Conservation (phyloP, 2,329 filamentous ascomycete species). For the Phaeophleospora eucalypticola region DNA sequence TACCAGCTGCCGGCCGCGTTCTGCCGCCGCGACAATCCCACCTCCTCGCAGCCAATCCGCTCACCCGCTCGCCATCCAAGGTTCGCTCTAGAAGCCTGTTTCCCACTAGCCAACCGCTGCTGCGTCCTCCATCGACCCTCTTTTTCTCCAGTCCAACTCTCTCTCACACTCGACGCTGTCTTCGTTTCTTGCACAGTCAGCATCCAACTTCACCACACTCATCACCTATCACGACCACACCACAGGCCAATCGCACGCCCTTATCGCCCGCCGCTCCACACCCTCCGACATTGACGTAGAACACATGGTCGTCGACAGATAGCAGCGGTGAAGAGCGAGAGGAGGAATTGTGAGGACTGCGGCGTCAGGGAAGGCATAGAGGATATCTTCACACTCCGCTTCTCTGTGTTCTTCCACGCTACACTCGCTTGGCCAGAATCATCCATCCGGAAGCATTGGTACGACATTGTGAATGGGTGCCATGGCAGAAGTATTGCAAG, state of each 20-base stretch:
- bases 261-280: background rate
- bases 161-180: constrained; percentile 1
- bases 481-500: constrained; percentile 44
- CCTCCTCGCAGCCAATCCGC: background rate
- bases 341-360: background rate
- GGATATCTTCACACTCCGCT: too few species aligned
- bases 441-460: constrained; percentile 12
- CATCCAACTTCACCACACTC: constrained; percentile 4
- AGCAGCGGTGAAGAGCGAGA: background rate
- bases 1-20: background rate
- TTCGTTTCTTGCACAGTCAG: background rate
- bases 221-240: background rate
- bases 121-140: background rate
- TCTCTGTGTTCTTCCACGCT: background rate
- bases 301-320: background rate
- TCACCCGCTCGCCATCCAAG: background rate
- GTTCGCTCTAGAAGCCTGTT: background rate
- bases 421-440: constrained; percentile 8
- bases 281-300: background rate
- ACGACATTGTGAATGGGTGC: constrained; percentile 6
- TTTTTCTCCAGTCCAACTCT: constrained; percentile 5
- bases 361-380: too few species aligned
- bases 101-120: background rate
- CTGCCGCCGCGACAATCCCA: background rate
- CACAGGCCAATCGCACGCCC: background rate